Evolutionary conservation across 2,329 filamentous ascomycete genomes (phyloP), one percentile per base, ranked within the genome.

Genomic region (Hypoxylon sp.): DNA sequence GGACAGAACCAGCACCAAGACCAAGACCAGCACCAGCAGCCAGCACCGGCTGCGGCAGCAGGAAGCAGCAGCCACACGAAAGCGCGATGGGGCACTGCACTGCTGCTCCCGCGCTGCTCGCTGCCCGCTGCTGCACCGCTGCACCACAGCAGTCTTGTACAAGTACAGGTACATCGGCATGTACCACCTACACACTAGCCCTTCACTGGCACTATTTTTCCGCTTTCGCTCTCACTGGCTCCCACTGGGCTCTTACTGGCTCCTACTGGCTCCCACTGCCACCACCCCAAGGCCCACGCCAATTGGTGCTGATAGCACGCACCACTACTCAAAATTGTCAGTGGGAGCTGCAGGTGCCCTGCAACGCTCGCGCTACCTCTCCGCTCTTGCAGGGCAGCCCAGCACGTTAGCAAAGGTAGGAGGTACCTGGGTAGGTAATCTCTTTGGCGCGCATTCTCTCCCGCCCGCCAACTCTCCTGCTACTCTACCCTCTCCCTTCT

Each of bases 371-470:
- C 62, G 63, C 63, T 62, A 58, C 48, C 66, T 57, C 66, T 69
- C 62, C 60, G 55, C 60, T 67, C 62, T 68, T 56, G 61, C 64
- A 64, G 65, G 65, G 65, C 52, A 67, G 50, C 46, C 55, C 51
- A 61, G 63, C 53, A 51, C 35, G 24, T 31, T 39, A 58, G 50
- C 35, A 42, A 31, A 35, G 32, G 44, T 55, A 44, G 52, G 27
- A 63, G 54, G 53, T 68, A 67, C 44, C 35, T 65, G 52, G 57
- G 37, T 46, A 65, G 64, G 64, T 64, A 68, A 66, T 63, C 66
- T 67, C 74, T 76, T 75, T 74, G 74, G 74, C 75, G 72, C 70
- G 72, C 72, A 72, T 72, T 68, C 62, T 67, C 69, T 70, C 69
- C 67, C 69, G 64, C 72, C 71, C 69, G 65, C 64, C 63, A 50